phyloP scores from a whole-genome alignment of 768 basidiomycete genomes.

The Suillus cothurnatus region DNA sequence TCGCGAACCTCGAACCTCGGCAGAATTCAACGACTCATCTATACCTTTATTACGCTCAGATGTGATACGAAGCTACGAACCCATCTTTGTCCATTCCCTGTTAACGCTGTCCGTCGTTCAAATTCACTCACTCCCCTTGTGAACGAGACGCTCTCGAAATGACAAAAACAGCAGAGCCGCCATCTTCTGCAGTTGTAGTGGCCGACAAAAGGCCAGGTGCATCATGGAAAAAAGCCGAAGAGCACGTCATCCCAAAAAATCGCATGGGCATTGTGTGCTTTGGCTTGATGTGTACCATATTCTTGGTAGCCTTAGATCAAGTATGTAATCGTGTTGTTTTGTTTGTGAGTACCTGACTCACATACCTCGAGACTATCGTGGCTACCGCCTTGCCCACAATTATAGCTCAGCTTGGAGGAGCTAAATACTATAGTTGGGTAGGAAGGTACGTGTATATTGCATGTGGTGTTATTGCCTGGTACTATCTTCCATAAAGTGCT shows the following conservation, averaged over 20 bases:
- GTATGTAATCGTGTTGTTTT: constrained; percentile 19
- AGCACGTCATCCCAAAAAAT: constrained; percentile 47
- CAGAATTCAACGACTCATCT: background rate
- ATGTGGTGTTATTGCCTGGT: background rate
- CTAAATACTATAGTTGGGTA: constrained; percentile 51
- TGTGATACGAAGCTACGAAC: background rate
- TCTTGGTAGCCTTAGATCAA: constrained; percentile 53
- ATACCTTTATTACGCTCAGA: background rate
- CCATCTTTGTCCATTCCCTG: background rate
- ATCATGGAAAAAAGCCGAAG: constrained; percentile 41
- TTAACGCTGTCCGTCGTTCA: too few species aligned
- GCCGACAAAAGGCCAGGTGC: constrained; percentile 27
- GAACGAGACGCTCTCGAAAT: background rate
- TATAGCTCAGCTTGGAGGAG: constrained; percentile 45
- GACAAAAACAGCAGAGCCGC: background rate
- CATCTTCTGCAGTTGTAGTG: constrained; percentile 2
- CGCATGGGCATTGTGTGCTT: constrained; percentile 43
- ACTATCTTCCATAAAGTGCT: constrained; percentile 31
- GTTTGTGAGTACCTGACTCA: background rate
- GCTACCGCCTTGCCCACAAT: constrained; percentile 55
- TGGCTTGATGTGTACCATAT: constrained; percentile 44
- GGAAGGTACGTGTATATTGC: constrained; percentile 35
- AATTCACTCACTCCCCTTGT: background rate
- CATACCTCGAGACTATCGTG: constrained; percentile 40
- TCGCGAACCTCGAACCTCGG: background rate